Evolutionary conservation across 1,284 basidiomycete species (phyloP).

Genomic region (Chondrostereum purpureum): DNA sequence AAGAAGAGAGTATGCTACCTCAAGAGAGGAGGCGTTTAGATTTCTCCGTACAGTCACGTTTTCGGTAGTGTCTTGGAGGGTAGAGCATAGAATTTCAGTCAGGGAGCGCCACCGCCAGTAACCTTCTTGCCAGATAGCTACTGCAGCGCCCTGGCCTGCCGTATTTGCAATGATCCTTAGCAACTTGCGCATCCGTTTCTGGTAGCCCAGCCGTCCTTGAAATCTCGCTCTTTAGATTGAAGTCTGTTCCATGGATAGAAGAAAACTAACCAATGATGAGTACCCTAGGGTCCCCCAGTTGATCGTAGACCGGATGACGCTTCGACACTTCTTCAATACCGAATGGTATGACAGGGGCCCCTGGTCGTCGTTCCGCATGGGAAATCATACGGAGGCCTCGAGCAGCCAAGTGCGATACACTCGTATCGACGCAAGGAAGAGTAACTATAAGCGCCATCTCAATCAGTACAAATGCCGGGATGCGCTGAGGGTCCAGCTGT

Average conservation of each 20-base stretch:
- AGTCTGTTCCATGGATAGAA: background rate
- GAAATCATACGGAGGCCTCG: constrained; percentile 62
- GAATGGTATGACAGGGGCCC: constrained; percentile 31
- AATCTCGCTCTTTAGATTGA: too few species aligned
- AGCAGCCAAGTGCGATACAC: constrained; percentile 61
- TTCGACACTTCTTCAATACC: constrained; percentile 55
- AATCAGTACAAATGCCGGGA: constrained; percentile 55
- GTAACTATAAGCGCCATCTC: constrained; percentile 70
- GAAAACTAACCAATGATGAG: constrained; percentile 54
- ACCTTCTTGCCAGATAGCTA: constrained; percentile 79
- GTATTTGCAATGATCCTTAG: constrained; percentile 60
- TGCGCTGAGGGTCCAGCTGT: constrained; percentile 43
- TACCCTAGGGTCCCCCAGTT: constrained; percentile 68
- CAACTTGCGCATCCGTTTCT: constrained; percentile 73
- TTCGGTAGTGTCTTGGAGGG: constrained; percentile 24
- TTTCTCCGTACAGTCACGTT: constrained; percentile 5
- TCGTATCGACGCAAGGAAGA: constrained; percentile 59
- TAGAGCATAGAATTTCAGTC: constrained; percentile 39
- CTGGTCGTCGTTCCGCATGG: constrained; percentile 54
- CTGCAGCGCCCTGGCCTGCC: constrained; percentile 43
- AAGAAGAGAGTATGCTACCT: background rate
- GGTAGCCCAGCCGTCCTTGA: constrained; percentile 64
- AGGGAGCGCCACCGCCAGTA: constrained; percentile 63
- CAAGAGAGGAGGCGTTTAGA: background rate
- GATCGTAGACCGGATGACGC: constrained; percentile 67